Base-by-base conservation (phyloP, 257 asterid species). In the Euphrasia confusa region DNA sequence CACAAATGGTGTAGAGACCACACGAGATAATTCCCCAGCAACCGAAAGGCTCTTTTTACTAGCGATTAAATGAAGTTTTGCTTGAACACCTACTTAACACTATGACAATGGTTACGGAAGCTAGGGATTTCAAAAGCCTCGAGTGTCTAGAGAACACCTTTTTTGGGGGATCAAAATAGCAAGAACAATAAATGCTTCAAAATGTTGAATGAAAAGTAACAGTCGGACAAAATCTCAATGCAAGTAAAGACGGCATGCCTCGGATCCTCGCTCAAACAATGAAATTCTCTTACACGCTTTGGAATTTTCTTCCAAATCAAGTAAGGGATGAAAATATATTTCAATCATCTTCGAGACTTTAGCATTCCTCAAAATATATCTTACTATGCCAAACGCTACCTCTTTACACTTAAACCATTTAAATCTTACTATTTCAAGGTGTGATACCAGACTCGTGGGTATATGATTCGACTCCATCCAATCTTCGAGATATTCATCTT, bases 1-100 rank as follows among this genome's bases (percentile, higher is more conserved):
- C n/a, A n/a, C n/a, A n/a, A n/a, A n/a, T n/a, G n/a, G n/a, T n/a
- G n/a, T n/a, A n/a, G n/a, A n/a, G n/a, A n/a, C n/a, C n/a, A n/a
- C n/a, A n/a, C n/a, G n/a, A n/a, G 97, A 82, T 81, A 87, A 63
- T 54, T 84, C 80, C 65, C 83, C 84, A 72, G 1, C 13, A 5
- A 40, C 47, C 10, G 47, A 40, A 40, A 40, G 47, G 47, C 10
- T 40, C 47, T 40, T 40, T 10, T 40, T 10, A 8, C 47, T 12
- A 40, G 11, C 7, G 39, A 7, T 3, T 33, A 33, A 3, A 33
- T 33, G 39, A 33, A 33, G 39, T 3, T 33, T 7, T 2, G 39
- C 7, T n/a, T n/a, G n/a, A n/a, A n/a, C n/a, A n/a, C n/a, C n/a
- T n/a, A n/a, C n/a, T n/a, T n/a, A n/a, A n/a, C n/a, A n/a, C n/a